A percentile compares a stretch with the other conserved stretches of the same genome.
These are phyloP conservation scores for Friedmanniomyces endolithicus DNA, from an alignment of 495 filamentous ascomycete species.

Conservation along the genomic window DNA sequence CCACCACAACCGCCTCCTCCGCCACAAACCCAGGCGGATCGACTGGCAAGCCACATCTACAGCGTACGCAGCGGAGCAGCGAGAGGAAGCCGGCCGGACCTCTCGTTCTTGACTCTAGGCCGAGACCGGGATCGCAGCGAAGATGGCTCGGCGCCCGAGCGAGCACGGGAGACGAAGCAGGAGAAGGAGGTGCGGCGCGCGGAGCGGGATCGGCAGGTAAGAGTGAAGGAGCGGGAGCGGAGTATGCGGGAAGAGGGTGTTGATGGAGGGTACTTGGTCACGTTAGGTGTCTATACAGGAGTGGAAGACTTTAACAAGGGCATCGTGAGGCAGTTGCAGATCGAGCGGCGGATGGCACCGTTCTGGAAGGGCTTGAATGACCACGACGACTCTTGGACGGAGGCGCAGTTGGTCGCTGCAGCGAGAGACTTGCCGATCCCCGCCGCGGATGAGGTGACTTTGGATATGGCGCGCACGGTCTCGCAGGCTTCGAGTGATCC, in stretches of 20 bases:
- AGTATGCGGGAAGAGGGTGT: slow-evolving; percentile 89
- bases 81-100: slow-evolving; percentile 29
- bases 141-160: slow-evolving; percentile 22
- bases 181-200: slow-evolving; percentile 76
- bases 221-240: slow-evolving; percentile 73
- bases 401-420: slow-evolving; percentile 84
- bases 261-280: slow-evolving; percentile 90
- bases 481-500: slow-evolving; percentile 30
- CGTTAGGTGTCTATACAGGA: slow-evolving; percentile 83
- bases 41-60: slow-evolving; percentile 21
- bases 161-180: slow-evolving; percentile 64
- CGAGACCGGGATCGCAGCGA: slow-evolving; percentile 24
- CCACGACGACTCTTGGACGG: slow-evolving; percentile 77
- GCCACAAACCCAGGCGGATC: slow-evolving; percentile 15
- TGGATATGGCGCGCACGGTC: slow-evolving; percentile 43
- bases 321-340: slow-evolving; percentile 85
- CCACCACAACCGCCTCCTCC: slow-evolving; percentile 1
- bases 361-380: slow-evolving; percentile 94
- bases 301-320: slow-evolving; percentile 86
- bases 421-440: slow-evolving; percentile 78
- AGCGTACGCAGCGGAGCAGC: slow-evolving; percentile 15
- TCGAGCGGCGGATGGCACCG: slow-evolving; percentile 82
- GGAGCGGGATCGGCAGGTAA: slow-evolving; percentile 63
- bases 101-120: slow-evolving; percentile 26
- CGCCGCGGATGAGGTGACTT: slow-evolving; percentile 65